These are phyloP conservation scores for Stachybotrys echinatus DNA, from an alignment of 2,329 filamentous ascomycete species.

Conservation along the genomic window DNA sequence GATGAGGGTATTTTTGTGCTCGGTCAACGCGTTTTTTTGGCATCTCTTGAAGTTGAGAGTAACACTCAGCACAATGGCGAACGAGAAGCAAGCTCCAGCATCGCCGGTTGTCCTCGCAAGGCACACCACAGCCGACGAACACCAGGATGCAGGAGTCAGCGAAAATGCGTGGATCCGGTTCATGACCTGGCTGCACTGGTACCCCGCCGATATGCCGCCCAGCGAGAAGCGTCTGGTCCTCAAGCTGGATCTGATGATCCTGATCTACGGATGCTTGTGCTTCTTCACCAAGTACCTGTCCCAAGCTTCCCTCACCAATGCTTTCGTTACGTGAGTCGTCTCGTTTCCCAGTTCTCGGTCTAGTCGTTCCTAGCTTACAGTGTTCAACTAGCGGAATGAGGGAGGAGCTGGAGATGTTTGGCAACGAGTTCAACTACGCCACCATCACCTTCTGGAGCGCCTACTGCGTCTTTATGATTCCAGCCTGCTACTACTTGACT, in stretches of 20 bases:
- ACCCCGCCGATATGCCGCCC: slow-evolving; percentile 21
- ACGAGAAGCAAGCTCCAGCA: not conserved
- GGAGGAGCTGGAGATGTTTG: slow-evolving; percentile 23
- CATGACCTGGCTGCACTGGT: slow-evolving; percentile 24
- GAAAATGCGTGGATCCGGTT: slow-evolving; percentile 19
- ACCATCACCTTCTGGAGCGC: slow-evolving; percentile 27
- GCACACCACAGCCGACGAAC: not conserved
- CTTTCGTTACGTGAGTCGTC: slow-evolving; percentile 24
- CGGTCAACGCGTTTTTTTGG: not conserved
- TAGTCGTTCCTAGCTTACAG: no score
- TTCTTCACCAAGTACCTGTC: slow-evolving; percentile 35
- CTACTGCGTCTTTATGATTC: slow-evolving; percentile 34
- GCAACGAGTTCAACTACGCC: slow-evolving; percentile 27
- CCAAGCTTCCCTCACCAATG: slow-evolving; percentile 29
- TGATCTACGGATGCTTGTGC: slow-evolving; percentile 30
- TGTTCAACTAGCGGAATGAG: slow-evolving; percentile 33
- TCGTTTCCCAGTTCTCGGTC: not conserved
- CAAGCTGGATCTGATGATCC: slow-evolving; percentile 30
- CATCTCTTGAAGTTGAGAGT: not conserved
- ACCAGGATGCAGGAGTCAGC: not conserved
- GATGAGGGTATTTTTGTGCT: not conserved
- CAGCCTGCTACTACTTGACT: slow-evolving; percentile 31
- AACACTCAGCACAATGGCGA: not conserved
- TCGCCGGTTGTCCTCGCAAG: not conserved
- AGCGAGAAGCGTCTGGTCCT: slow-evolving; percentile 27